A percentile compares a stretch with the other conserved stretches of the same genome.
phyloP scores from a whole-genome alignment of 2,329 filamentous ascomycete genomes.

The Fusarium floridanum region DNA sequence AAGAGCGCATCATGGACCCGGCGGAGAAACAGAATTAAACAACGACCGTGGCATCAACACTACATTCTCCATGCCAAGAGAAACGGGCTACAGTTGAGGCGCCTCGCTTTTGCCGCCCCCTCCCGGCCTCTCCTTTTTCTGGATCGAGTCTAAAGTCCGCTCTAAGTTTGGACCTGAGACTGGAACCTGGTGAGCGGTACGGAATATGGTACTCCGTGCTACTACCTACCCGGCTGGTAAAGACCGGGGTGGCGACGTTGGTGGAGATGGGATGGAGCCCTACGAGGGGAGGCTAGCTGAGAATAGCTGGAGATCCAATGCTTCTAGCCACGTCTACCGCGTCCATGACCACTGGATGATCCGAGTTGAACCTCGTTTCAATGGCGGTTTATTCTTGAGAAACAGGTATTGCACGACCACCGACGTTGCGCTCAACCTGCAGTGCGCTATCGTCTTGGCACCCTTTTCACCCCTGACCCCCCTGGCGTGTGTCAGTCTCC shows the following conservation, averaged over 20 bases:
- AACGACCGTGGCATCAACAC: neutral
- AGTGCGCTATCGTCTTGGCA: neutral
- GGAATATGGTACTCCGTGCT: neutral
- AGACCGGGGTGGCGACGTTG: neutral
- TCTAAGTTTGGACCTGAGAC: neutral
- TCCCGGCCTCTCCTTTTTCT: slow-evolving; percentile 2
- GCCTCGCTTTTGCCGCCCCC: neutral
- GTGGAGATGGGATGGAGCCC: neutral
- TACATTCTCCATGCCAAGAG: neutral
- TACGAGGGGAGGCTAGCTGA: neutral
- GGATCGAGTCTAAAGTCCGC: neutral
- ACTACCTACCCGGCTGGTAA: neutral
- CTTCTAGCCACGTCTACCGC: neutral
- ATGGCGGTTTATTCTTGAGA: neutral
- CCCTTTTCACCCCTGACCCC: neutral
- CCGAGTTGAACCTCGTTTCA: neutral
- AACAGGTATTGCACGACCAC: neutral
- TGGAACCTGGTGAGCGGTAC: neutral
- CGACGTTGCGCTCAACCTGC: neutral
- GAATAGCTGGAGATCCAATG: neutral
- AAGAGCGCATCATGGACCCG: neutral
- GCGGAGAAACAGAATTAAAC: neutral
- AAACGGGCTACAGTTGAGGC: neutral
- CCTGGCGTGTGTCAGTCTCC: neutral
- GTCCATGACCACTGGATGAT: neutral